Percentiles rank a stretch among this genome's conserved stretches.
Evolutionary conservation across 345 rosid species (phyloP).

Genomic region (Eutrema yunnanense): DNA sequence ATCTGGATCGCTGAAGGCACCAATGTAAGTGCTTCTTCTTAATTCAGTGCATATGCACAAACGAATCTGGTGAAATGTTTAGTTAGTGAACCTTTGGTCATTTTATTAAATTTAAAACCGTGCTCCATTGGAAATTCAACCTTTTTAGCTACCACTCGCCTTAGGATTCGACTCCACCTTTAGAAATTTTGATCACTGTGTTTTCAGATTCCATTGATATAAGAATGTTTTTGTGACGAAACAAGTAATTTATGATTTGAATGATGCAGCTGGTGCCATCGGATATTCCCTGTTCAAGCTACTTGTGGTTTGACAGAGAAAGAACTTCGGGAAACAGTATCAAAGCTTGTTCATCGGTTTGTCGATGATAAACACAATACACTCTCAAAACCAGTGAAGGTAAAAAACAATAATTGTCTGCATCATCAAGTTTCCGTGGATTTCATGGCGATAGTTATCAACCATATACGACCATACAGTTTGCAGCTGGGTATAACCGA

Average conservation of each 20-base stretch:
- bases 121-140: neutral
- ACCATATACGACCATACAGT: constrained; percentile 32
- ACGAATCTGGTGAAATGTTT: neutral
- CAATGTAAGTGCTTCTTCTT: constrained; percentile 45
- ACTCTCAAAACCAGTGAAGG: constrained; percentile 57
- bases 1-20: constrained; percentile 53
- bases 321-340: constrained; percentile 56
- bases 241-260: constrained; percentile 11
- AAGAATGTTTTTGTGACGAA: neutral
- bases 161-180: neutral
- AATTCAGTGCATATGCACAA: neutral
- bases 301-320: constrained; percentile 75
- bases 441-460: neutral
- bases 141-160: neutral
- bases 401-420: constrained; percentile 14
- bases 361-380: constrained; percentile 44
- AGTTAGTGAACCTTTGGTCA: neutral
- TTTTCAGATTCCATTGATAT: neutral
- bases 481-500: constrained; percentile 86
- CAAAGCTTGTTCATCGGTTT: constrained; percentile 63
- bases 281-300: constrained; percentile 86
- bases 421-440: neutral
- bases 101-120: neutral
- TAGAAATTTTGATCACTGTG: neutral
- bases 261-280: constrained; percentile 88